Evolutionary conservation across 2,329 filamentous ascomycete species (phyloP), one percentile per base, ranked within the genome.

Genomic region (Chalaropsis ovoidea): DNA sequence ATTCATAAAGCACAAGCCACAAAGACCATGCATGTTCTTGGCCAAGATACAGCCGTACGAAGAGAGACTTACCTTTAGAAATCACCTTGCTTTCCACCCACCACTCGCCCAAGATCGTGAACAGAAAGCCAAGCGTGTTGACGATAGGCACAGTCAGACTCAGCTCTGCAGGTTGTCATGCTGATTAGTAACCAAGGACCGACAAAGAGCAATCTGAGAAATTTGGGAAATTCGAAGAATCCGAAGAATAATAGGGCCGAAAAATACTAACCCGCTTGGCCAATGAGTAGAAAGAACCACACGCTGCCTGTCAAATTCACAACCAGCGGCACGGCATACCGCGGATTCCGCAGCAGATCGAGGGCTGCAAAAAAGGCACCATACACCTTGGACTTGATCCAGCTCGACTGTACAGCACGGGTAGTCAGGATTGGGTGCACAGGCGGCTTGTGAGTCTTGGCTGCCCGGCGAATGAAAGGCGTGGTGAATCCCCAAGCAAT

Each of bases 201-300:
- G 13, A 52, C 2, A 3, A 6, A 11, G 27, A 17, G 3, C 15
- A 24, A 42, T n/a, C n/a, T n/a, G n/a, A n/a, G n/a, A n/a, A n/a
- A n/a, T n/a, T n/a, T n/a, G n/a, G n/a, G n/a, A n/a, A n/a, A n/a
- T n/a, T n/a, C 10, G 17, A 35, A 3, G 39, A 31, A 39, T 27
- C 11, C 1, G 41, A 31, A 45, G 54, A 65, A 43, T 60, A 47
- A 45, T 15, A 60, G 11, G 65, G 24, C 63, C 45, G 43, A 5
- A 27, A 27, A 67, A 47, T 11, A 81, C 87, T 71, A 76, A 95
- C 91, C 91, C 71, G 92, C 92, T 74, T 94, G 85, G 6, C 93
- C 93, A 76, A 97, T 93, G 69, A 97, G 79, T 70, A 97, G 76
- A 71, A 97, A 97, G 76, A 97, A 97, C 93, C 93, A 97, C 65